Evolutionary conservation across 441 rosid species (phyloP), one percentile per base, ranked within the genome.

Genomic region (Flueggea neowawraea): DNA sequence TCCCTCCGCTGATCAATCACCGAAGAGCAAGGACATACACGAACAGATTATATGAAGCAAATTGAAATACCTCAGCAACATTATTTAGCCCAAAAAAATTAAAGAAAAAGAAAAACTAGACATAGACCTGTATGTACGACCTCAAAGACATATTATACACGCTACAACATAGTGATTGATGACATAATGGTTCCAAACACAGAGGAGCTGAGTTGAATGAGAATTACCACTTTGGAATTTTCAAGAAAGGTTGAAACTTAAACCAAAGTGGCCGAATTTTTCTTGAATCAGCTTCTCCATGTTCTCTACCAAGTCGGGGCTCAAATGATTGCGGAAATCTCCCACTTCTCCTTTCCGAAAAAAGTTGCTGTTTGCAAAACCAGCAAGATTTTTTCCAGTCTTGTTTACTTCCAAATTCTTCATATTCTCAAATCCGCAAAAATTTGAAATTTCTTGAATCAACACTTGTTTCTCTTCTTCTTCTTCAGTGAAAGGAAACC

Each of bases 281-380:
- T 87, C 88, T 60, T 84, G 81, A 82, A 77, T 68, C 36, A 86
- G 45, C 14, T 60, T 56, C 44, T 78, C 66, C 22, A 91, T 47
- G 15, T 17, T 66, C 61, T 80, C 72, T 54, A 62, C 89, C 89
- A 51, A 5, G 16, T n/a, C 57, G 15, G 90, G 80, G 7, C 90
- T 67, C 56, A 91, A 51, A 72, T 86, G 68, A 74, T 86, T 88
- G 53, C 70, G 72, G 85, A 86, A 91, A 61, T 91, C 97, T 45
- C 90, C 88, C 36, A 85, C 54, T 64, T 74, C 74, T 17, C 73
- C 97, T 73, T 83, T 91, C 81, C 97, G 85, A 65, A 88, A 88
- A 80, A 91, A 73, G 47, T 16, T 10, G 2, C 10, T 32, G 6
- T 49, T 54, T 5, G 64, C 58, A 16, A 31, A 4, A 10, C 71